These are phyloP conservation scores for Trametes elegans DNA, from an alignment of 768 basidiomycete genomes.

Conservation along the genomic window DNA sequence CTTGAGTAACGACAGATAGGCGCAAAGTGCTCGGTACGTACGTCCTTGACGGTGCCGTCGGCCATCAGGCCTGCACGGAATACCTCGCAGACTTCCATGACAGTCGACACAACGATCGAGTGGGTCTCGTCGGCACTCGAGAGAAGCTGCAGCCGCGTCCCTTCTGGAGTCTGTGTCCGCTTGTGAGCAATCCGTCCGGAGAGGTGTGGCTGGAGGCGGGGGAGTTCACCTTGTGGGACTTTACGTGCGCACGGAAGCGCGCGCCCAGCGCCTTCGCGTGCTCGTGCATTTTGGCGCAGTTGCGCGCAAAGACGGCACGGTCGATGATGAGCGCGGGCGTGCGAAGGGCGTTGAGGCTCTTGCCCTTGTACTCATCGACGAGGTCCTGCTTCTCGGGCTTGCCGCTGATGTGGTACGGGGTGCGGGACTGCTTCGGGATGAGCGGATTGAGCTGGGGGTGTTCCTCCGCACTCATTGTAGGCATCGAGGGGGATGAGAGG, in stretches of 20 bases:
- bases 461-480: conserved; percentile 18
- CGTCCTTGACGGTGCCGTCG: conserved; percentile 77
- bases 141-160: conserved; percentile 64
- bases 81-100: conserved; percentile 80
- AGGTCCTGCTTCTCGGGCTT: conserved; percentile 50
- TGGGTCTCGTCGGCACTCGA: conserved; percentile 51
- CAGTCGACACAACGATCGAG: conserved; percentile 76
- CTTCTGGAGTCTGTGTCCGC: conserved; percentile 62
- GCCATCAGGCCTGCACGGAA: conserved; percentile 63
- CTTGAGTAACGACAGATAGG: not conserved
- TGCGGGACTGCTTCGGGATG: conserved; percentile 43
- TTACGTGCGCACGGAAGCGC: conserved; percentile 78
- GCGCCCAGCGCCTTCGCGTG: conserved; percentile 67
- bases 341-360: conserved; percentile 52
- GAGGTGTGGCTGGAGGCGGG: not conserved
- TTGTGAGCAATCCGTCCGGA: not conserved
- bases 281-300: conserved; percentile 71
- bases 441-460: conserved; percentile 20
- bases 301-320: conserved; percentile 64
- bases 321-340: conserved; percentile 83
- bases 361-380: conserved; percentile 55
- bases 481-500: not conserved
- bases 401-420: conserved; percentile 39
- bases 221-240: conserved; percentile 69
- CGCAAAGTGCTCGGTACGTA: conserved; percentile 34